Evolutionary conservation across 2,329 filamentous ascomycete genomes (phyloP).

Genomic region (Pestalotiopsis sp.): DNA sequence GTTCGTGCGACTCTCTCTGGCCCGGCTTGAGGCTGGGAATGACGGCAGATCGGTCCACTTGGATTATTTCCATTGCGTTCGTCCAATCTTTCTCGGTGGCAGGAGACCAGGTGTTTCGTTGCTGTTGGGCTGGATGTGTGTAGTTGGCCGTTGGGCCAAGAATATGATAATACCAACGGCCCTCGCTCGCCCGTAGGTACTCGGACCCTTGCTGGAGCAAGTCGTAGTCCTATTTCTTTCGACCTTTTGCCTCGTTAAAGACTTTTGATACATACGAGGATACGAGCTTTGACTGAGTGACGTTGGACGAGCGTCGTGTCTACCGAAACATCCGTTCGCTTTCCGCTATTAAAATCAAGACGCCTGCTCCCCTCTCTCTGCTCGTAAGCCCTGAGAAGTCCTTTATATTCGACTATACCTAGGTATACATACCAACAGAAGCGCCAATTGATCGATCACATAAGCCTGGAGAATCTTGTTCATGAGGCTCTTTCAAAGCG

Average conservation of each 20-base stretch:
- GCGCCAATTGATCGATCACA: not conserved
- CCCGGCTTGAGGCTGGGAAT: conserved; percentile 33
- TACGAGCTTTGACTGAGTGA: not conserved
- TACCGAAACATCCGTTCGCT: conserved; percentile 8
- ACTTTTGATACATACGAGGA: not conserved
- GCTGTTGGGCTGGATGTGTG: not conserved
- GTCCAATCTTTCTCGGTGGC: not conserved
- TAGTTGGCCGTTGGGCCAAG: not conserved
- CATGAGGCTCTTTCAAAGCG: not conserved
- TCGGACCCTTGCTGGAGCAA: not conserved
- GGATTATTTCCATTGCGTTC: not conserved
- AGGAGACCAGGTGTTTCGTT: not conserved
- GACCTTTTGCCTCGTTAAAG: not conserved
- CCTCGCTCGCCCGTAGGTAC: not conserved
- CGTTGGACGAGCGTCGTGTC: conserved; percentile 5
- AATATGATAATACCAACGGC: conserved; percentile 2
- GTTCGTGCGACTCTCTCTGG: conserved; percentile 21
- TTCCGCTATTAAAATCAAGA: not conserved
- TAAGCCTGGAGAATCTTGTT: not conserved
- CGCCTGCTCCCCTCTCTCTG: not conserved
- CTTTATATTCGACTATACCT: not conserved
- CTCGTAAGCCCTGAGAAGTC: not conserved
- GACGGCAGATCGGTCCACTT: conserved; percentile 24
- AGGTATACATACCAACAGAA: not conserved
- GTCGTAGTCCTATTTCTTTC: not conserved